A percentile compares a stretch with the other conserved stretches of the same genome.
phyloP scores from a whole-genome alignment of 805 yeast genomes.

The Kuraishia cidri region DNA sequence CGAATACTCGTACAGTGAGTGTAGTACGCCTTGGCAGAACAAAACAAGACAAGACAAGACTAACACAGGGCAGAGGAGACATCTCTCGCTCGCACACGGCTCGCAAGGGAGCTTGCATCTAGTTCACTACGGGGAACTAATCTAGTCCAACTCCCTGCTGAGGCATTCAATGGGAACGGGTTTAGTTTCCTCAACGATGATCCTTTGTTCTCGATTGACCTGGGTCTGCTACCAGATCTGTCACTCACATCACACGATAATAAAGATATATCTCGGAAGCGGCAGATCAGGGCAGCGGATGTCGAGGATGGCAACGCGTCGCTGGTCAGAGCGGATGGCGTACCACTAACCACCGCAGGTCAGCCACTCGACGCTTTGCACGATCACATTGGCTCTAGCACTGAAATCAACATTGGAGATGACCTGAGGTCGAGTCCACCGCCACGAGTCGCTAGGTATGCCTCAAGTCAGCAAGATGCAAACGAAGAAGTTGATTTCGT shows the following conservation, averaged over 20 bases:
- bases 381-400: background rate
- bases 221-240: constrained; percentile 15
- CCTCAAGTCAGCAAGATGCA: background rate
- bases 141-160: background rate
- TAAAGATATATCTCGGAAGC: too few species aligned
- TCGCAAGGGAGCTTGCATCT: constrained; percentile 3
- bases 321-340: background rate
- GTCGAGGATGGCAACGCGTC: background rate
- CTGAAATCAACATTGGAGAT: background rate
- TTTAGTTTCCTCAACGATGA: constrained; percentile 23
- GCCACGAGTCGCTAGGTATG: background rate
- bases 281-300: background rate
- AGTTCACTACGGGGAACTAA: background rate
- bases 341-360: background rate
- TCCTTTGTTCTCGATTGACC: constrained; percentile 23
- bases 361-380: background rate
- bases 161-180: constrained; percentile 1
- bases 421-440: too few species aligned
- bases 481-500: constrained; percentile 1
- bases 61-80: too few species aligned
- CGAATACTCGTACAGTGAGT: constrained; percentile 27
- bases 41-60: background rate
- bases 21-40: background rate
- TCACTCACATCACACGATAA: background rate
- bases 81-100: constrained; percentile 3